A percentile compares a stretch with the other conserved stretches of the same genome.
Conservation (phyloP, 2,329 filamentous ascomycete species). For the Fusarium nelsonii region DNA sequence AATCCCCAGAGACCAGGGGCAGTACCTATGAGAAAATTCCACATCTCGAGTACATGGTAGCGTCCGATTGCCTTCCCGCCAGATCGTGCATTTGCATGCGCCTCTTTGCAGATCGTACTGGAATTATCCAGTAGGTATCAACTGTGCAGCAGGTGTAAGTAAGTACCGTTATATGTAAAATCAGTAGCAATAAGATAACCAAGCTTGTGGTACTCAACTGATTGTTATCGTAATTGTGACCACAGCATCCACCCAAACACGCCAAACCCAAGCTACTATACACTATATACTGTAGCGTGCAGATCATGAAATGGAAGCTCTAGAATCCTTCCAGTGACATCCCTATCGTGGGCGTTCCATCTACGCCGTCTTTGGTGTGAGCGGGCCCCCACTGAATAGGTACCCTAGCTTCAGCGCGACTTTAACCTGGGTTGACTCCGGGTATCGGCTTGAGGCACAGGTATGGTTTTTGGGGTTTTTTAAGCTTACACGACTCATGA, state of each 20-base stretch:
- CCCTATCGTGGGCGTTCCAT: neutral
- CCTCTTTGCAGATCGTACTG: slow-evolving; percentile 4
- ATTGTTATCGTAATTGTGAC: neutral
- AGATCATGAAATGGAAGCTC: slow-evolving; percentile 16
- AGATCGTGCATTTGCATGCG: slow-evolving; percentile 12
- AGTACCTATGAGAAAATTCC: neutral
- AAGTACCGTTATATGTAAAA: too few species aligned
- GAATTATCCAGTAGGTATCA: neutral
- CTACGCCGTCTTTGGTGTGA: slow-evolving; percentile 12
- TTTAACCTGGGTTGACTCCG: slow-evolving; percentile 23
- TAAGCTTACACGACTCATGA: neutral
- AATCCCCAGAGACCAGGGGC: neutral
- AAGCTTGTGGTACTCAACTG: neutral
- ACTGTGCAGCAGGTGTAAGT: too few species aligned
- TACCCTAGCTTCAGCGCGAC: neutral
- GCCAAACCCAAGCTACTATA: neutral
- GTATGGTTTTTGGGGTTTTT: neutral
- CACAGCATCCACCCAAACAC: neutral
- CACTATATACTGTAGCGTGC: neutral
- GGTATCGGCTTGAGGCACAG: neutral
- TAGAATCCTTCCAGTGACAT: slow-evolving; percentile 38
- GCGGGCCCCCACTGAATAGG: slow-evolving; percentile 11
- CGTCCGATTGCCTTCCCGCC: neutral
- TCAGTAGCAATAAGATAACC: neutral
- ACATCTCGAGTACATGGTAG: neutral